Base-by-base conservation (phyloP, 176 grass and related monocot genomes). In the Eragrostis curvula region DNA sequence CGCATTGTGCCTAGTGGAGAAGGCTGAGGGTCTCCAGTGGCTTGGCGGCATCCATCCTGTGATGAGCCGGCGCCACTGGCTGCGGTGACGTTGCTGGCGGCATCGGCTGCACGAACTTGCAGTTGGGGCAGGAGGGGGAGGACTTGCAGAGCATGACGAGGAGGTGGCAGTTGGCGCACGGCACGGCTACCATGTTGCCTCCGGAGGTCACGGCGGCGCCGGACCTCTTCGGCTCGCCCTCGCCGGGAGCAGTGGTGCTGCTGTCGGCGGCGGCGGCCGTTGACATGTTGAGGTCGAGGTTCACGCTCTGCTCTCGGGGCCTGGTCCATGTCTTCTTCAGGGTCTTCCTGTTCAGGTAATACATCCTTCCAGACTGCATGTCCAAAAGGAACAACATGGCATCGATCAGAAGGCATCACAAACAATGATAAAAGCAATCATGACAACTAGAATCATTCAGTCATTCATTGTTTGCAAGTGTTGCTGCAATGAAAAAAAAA, bases 281-380 rank as follows among this genome's bases (percentile, higher is more conserved):
- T 2, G 90, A 93, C 66, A 98, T 95, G 86, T 95, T 91, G 84
- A 98, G 88, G 65, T 98, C 90, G 29, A 98, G 74, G 86, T 91
- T 90, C 66, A 98, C 81, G 68, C 76, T 79, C 84, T 89, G 88
- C 87, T 91, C 92, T 81, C 85, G 83, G 55, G 96, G 90, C n/a
- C 81, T 86, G 47, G 82, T 83, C 96, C 90, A 95, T 66, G 92
- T 95, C 82, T 77, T 98, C 84, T 82, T 95, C 85, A 90, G 25
- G 62, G 92, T 98, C 87, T 89, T 98, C 86, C 92, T 93, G 79
- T 98, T 98, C 61, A 95, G 83, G 92, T 98, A 98, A 83, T 98
- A 98, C 86, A 98, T 98, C 86, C 68, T 91, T 64, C 96, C 96
- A 42, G 96, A 98, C 96, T 98, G 90, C 74, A 66, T 12, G 12